phyloP scores from a whole-genome alignment of 768 basidiomycete species.

The Goffeauzyma gilvescens region DNA sequence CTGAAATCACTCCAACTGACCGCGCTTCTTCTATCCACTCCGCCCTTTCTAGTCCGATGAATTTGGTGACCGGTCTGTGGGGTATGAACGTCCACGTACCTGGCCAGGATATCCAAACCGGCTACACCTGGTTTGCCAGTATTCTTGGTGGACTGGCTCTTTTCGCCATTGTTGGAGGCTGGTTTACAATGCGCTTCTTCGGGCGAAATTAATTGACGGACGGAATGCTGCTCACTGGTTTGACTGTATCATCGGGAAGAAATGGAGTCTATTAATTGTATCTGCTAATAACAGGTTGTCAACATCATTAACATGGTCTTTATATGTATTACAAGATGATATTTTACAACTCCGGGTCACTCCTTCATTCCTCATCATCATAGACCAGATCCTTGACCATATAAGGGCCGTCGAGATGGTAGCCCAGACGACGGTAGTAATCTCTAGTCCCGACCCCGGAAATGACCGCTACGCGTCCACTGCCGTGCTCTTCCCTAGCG shows the following conservation, averaged over 20 bases:
- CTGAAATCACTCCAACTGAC: background rate
- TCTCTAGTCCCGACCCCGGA: constrained; percentile 95
- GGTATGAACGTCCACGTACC: constrained; percentile 99
- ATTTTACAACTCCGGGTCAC: background rate
- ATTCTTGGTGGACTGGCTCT: constrained; percentile 64
- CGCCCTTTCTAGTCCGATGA: constrained; percentile 33
- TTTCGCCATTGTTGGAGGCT: constrained; percentile 55
- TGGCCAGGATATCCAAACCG: constrained; percentile 33
- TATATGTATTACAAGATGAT: too few relatives aligned
- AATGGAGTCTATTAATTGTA: too few relatives aligned
- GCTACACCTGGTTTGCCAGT: constrained; percentile 63
- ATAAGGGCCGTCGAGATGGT: constrained; percentile 87
- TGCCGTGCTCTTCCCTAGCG: constrained; percentile 89
- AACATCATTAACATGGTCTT: too few relatives aligned
- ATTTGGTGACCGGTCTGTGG: constrained; percentile 89
- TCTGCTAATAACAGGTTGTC: too few relatives aligned
- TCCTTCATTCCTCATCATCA: constrained; percentile 3
- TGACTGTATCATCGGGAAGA: too few relatives aligned
- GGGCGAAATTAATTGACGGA: too few relatives aligned
- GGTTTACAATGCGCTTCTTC: too few relatives aligned
- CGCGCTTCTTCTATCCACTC: background rate
- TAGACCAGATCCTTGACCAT: constrained; percentile 57
- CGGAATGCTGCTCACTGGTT: too few relatives aligned
- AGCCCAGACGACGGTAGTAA: constrained; percentile 86
- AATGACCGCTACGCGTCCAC: constrained; percentile 88